Conservation (phyloP, 1,284 basidiomycete genomes). For the Ganoderma boninense region DNA sequence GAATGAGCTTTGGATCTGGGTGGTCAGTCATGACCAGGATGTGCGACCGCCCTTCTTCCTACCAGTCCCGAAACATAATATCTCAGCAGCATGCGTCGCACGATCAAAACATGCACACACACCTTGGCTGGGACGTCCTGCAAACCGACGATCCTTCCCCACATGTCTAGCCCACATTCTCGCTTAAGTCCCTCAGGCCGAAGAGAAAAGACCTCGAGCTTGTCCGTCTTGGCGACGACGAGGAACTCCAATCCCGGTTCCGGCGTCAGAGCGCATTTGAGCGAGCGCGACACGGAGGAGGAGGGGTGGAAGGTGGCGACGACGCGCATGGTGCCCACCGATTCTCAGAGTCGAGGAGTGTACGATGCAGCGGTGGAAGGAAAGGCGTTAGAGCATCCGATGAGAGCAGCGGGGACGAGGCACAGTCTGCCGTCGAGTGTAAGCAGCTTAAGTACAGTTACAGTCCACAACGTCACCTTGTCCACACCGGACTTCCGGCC, state of each 20-base stretch:
- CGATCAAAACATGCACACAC: slow-evolving; percentile 33
- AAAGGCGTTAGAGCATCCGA: not conserved
- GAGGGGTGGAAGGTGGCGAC: slow-evolving; percentile 73
- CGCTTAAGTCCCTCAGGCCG: slow-evolving; percentile 62
- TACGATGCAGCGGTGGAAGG: not conserved
- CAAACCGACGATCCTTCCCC: slow-evolving; percentile 68
- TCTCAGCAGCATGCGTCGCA: slow-evolving; percentile 11
- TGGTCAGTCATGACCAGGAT: slow-evolving; percentile 74
- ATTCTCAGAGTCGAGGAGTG: not conserved
- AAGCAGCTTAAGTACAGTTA: not conserved
- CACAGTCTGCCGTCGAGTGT: not conserved
- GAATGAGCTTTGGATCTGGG: slow-evolving; percentile 73
- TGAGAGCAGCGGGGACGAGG: not conserved
- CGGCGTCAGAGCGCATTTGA: slow-evolving; percentile 61
- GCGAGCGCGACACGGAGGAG: slow-evolving; percentile 68
- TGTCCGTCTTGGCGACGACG: slow-evolving; percentile 69
- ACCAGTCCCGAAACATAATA: slow-evolving; percentile 9
- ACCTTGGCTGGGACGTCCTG: slow-evolving; percentile 63
- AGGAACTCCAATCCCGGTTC: slow-evolving; percentile 62
- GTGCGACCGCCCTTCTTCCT: slow-evolving; percentile 57
- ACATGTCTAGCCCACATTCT: slow-evolving; percentile 67
- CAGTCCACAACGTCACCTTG: not conserved
- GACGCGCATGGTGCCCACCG: slow-evolving; percentile 60
- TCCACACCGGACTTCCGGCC: not conserved
- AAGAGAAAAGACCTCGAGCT: slow-evolving; percentile 71